Conservation (phyloP, 2,329 filamentous ascomycete species). For the Coniochaeta hoffmannii region DNA sequence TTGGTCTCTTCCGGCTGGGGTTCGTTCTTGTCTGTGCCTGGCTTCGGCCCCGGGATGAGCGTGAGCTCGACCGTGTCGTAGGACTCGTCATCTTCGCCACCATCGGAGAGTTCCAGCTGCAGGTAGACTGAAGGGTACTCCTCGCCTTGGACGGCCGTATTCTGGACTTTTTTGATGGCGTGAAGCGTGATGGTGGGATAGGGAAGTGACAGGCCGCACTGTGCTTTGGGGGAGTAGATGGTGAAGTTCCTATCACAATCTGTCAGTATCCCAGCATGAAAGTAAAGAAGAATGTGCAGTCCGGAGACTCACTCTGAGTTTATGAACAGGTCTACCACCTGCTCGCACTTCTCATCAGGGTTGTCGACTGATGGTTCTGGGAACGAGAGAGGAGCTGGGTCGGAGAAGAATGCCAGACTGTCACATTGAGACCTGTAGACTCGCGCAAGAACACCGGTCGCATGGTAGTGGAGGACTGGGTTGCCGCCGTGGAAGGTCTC, state of each 20-base stretch:
- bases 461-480: slow-evolving; percentile 62
- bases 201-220: slow-evolving; percentile 59
- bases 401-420: slow-evolving; percentile 45
- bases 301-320: slow-evolving; percentile 41
- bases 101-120: slow-evolving; percentile 58
- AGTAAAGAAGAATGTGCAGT: background rate
- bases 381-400: slow-evolving; percentile 24
- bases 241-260: slow-evolving; percentile 40
- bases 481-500: slow-evolving; percentile 64
- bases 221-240: slow-evolving; percentile 52
- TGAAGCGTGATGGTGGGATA: slow-evolving; percentile 72
- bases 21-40: slow-evolving; percentile 13
- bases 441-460: slow-evolving; percentile 48
- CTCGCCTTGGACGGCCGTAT: slow-evolving; percentile 34
- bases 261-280: slow-evolving; percentile 18
- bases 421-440: slow-evolving; percentile 47
- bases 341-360: slow-evolving; percentile 31
- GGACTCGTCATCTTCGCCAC: slow-evolving; percentile 53
- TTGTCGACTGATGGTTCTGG: background rate
- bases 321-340: slow-evolving; percentile 49
- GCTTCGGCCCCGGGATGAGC: slow-evolving; percentile 40
- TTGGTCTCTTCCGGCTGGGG: slow-evolving; percentile 23
- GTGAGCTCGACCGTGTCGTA: slow-evolving; percentile 61
- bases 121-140: slow-evolving; percentile 52
- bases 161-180: slow-evolving; percentile 62